Evolutionary conservation across 2,329 filamentous ascomycete species (phyloP).

Genomic region (Diplodia corticola): DNA sequence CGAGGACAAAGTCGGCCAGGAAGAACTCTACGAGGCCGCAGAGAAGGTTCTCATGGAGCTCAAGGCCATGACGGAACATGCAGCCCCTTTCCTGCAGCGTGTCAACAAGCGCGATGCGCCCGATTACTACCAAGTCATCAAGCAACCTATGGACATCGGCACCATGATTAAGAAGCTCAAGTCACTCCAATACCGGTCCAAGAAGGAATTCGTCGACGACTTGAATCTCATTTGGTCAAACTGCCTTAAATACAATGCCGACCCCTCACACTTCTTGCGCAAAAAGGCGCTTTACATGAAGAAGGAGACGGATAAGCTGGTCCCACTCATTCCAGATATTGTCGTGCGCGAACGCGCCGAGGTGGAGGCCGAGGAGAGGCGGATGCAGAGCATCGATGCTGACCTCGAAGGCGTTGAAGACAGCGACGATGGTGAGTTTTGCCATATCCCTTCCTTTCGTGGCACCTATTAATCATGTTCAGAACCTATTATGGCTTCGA

Average conservation of each 20-base stretch:
- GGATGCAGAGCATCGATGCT: conserved; percentile 75
- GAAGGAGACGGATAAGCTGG: conserved; percentile 95
- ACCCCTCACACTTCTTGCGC: conserved; percentile 80
- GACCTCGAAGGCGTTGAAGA: conserved; percentile 58
- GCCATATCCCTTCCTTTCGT: neutral
- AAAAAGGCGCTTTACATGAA: conserved; percentile 96
- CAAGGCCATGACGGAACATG: conserved; percentile 96
- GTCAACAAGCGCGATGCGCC: conserved; percentile 97
- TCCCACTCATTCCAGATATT: conserved; percentile 91
- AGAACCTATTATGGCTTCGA: conserved; percentile 90
- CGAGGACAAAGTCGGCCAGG: conserved; percentile 95
- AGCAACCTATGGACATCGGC: conserved; percentile 95
- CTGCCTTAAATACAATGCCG: conserved; percentile 92
- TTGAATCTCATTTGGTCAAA: conserved; percentile 96
- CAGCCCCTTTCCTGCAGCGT: conserved; percentile 87
- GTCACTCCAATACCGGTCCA: conserved; percentile 59
- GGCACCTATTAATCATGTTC: neutral
- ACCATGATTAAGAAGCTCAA: conserved; percentile 98
- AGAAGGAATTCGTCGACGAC: conserved; percentile 91
- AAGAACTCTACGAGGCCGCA: conserved; percentile 93
- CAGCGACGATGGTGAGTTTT: conserved; percentile 70
- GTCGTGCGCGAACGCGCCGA: conserved; percentile 87
- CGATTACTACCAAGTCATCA: conserved; percentile 92
- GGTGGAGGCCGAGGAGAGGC: conserved; percentile 71
- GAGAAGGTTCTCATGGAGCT: conserved; percentile 97